These are phyloP conservation scores for Pistacia atlantica DNA, from an alignment of 345 rosid genomes.

Conservation along the genomic window DNA sequence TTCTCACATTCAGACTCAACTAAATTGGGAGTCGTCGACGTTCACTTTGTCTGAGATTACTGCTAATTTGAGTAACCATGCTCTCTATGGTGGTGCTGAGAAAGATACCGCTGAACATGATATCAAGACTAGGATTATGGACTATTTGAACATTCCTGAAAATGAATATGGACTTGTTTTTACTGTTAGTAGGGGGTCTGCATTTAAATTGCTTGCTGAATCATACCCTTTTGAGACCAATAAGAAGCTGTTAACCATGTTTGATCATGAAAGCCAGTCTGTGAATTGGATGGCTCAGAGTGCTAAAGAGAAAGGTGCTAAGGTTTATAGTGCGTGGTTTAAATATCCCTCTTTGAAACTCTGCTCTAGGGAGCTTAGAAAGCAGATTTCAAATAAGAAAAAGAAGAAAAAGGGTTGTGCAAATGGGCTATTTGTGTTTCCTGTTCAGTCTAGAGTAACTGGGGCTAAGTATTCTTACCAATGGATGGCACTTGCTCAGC, in stretches of 20 bases:
- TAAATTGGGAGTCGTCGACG: slow-evolving; percentile 70
- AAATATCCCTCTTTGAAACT: slow-evolving; percentile 87
- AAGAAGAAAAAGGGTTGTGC: slow-evolving; percentile 81
- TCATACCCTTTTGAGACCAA: slow-evolving; percentile 79
- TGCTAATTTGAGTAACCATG: slow-evolving; percentile 85
- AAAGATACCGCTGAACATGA: slow-evolving; percentile 76
- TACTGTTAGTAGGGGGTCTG: slow-evolving; percentile 89
- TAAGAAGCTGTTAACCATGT: slow-evolving; percentile 76
- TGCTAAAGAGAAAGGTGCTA: slow-evolving; percentile 87
- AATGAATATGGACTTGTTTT: slow-evolving; percentile 87
- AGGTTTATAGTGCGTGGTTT: slow-evolving; percentile 82
- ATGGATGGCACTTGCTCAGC: slow-evolving; percentile 91
- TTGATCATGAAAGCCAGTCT: slow-evolving; percentile 92
- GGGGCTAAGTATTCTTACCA: slow-evolving; percentile 89
- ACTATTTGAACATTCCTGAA: slow-evolving; percentile 81
- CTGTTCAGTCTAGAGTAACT: slow-evolving; percentile 82
- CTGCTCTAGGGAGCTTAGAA: slow-evolving; percentile 80
- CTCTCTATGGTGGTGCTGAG: slow-evolving; percentile 83
- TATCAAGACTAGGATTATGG: slow-evolving; percentile 80
- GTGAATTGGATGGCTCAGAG: slow-evolving; percentile 89
- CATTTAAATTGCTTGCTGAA: slow-evolving; percentile 79
- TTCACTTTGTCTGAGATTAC: slow-evolving; percentile 84
- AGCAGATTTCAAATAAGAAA: slow-evolving; percentile 70
- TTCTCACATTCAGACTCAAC: slow-evolving; percentile 68
- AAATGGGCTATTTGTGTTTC: slow-evolving; percentile 78